These are phyloP conservation scores for Streptanthus diversifolius DNA, from an alignment of 345 rosid species.

Conservation along the genomic window DNA sequence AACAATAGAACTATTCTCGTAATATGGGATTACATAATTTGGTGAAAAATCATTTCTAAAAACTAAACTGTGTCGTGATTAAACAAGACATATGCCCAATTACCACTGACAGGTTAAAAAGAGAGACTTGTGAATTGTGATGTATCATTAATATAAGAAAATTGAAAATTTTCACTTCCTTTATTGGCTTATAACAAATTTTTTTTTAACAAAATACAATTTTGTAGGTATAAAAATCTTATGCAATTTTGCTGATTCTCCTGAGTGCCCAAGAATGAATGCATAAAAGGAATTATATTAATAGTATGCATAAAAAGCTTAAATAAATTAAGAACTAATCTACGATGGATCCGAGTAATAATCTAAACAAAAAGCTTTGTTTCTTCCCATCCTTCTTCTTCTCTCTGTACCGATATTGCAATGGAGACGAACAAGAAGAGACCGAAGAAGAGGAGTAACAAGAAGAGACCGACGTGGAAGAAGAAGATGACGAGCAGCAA, in stretches of 20 bases:
- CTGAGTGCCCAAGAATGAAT: not conserved
- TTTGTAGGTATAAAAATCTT: not conserved
- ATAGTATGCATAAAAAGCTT: not conserved
- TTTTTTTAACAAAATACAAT: no score
- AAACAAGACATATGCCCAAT: not conserved
- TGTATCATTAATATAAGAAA: not conserved
- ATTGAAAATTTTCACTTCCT: not conserved
- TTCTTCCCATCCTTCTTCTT: constrained; percentile 29
- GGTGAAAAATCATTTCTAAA: no score
- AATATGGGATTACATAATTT: no score
- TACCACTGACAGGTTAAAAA: not conserved
- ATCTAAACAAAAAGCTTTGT: constrained; percentile 29
- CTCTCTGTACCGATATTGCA: constrained; percentile 26
- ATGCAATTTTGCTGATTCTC: not conserved
- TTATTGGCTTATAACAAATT: constrained; percentile 10
- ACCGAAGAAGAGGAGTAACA: constrained; percentile 28
- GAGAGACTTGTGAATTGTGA: not conserved
- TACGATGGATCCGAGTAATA: constrained; percentile 32
- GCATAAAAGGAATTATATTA: not conserved
- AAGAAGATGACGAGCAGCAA: constrained; percentile 17
- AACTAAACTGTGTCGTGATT: not conserved
- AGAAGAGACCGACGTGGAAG: constrained; percentile 27
- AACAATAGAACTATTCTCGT: no score
- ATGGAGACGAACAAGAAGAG: constrained; percentile 34
- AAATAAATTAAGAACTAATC: constrained; percentile 20